phyloP scores from a whole-genome alignment of 1,284 basidiomycete species.

The Fomitopsis schrenkii region DNA sequence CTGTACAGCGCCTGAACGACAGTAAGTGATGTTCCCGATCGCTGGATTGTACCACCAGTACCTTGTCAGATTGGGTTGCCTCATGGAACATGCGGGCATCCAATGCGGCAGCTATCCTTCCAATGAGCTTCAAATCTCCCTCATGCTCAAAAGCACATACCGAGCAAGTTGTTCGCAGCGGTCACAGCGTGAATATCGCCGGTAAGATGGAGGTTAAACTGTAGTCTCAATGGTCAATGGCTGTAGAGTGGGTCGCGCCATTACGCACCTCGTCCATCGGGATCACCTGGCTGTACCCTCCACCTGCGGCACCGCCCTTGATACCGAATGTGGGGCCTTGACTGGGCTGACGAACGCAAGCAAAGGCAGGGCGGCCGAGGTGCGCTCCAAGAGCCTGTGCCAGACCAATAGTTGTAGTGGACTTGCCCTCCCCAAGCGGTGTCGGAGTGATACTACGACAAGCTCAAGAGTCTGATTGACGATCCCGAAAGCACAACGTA shows the following conservation, averaged over 20 bases:
- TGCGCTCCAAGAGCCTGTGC: constrained; percentile 97
- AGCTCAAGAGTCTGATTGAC: not conserved
- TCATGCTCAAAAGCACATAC: constrained; percentile 33
- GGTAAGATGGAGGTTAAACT: constrained; percentile 95
- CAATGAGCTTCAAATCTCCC: constrained; percentile 1
- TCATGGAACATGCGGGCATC: constrained; percentile 99
- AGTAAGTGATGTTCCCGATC: not conserved
- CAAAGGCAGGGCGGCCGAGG: constrained; percentile 89
- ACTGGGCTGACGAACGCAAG: constrained; percentile 98
- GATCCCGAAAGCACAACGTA: constrained; percentile 21
- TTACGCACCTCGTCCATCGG: constrained; percentile 91
- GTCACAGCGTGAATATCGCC: constrained; percentile 98
- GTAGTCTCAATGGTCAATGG: constrained; percentile 4
- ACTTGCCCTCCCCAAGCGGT: constrained; percentile 97
- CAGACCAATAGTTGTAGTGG: constrained; percentile 96
- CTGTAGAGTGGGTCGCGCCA: not conserved
- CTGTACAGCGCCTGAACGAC: constrained; percentile 71
- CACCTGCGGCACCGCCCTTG: constrained; percentile 98
- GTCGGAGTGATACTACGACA: constrained; percentile 87
- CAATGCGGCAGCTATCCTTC: constrained; percentile 78
- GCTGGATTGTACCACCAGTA: constrained; percentile 15
- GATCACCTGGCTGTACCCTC: constrained; percentile 98
- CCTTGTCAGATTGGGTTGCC: constrained; percentile 92
- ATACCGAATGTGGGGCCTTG: constrained; percentile 99
- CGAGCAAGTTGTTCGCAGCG: constrained; percentile 95